A percentile compares a stretch with the other conserved stretches of the same genome.
These are phyloP conservation scores for Botrytis deweyae DNA, from an alignment of 2,329 filamentous ascomycete genomes.

Conservation along the genomic window DNA sequence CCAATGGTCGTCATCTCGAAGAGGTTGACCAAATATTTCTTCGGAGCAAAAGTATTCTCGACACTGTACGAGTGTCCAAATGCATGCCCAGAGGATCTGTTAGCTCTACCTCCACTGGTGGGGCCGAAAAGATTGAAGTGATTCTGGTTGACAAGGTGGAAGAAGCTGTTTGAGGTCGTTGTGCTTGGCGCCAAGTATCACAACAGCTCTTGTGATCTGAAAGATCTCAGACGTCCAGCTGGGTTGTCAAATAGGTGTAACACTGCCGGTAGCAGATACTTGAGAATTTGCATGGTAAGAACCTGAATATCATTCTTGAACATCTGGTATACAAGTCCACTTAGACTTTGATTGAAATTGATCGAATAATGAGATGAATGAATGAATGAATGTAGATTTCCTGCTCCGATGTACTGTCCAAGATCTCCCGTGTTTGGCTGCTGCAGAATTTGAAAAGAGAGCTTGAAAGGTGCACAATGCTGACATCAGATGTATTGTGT, in stretches of 20 bases:
- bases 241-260: background rate
- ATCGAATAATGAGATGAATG: background rate
- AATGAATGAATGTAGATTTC: background rate
- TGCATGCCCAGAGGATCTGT: background rate
- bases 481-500: background rate
- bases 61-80: conserved; percentile 10
- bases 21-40: conserved; percentile 36
- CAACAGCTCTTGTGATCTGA: background rate
- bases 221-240: background rate
- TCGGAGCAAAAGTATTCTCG: conserved; percentile 14
- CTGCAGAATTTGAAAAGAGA: background rate
- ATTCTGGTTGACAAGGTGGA: background rate
- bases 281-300: background rate
- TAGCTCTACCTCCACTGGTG: background rate
- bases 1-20: conserved; percentile 46
- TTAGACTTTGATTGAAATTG: background rate
- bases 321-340: background rate
- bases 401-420: background rate
- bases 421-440: background rate
- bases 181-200: conserved; percentile 12
- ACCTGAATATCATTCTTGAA: background rate
- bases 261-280: background rate
- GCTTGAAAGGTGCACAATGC: background rate
- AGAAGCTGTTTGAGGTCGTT: background rate
- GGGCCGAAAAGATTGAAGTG: background rate